Conservation (phyloP, 768 basidiomycete genomes). For the Leccinum obscurum region DNA sequence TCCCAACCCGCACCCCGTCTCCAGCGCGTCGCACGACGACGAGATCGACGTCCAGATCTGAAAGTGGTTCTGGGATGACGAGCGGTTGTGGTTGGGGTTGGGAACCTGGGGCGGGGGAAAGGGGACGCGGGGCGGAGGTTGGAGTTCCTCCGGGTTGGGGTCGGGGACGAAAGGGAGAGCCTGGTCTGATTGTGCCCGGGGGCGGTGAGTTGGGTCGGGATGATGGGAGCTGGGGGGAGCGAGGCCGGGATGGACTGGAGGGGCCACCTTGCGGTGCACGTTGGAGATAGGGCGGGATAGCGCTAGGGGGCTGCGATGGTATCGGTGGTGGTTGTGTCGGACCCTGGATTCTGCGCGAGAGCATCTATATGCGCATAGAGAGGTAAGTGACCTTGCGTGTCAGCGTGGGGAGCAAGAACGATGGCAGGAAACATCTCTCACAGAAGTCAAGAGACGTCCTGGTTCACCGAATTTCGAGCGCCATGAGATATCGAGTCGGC, state of each 20-base stretch:
- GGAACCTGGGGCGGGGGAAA: slow-evolving; percentile 32
- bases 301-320: slow-evolving; percentile 56
- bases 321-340: slow-evolving; percentile 32
- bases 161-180: slow-evolving; percentile 40
- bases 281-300: slow-evolving; percentile 77
- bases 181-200: slow-evolving; percentile 42
- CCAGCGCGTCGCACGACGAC: slow-evolving; percentile 51
- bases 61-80: slow-evolving; percentile 19
- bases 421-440: slow-evolving; percentile 26
- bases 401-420: neutral
- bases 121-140: slow-evolving; percentile 22
- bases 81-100: slow-evolving; percentile 21
- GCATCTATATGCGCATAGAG: slow-evolving; percentile 42
- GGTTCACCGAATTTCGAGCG: slow-evolving; percentile 81
- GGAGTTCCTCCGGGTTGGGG: slow-evolving; percentile 34
- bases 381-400: neutral
- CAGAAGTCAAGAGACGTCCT: slow-evolving; percentile 83
- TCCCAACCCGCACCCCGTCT: slow-evolving; percentile 47
- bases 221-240: slow-evolving; percentile 53
- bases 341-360: slow-evolving; percentile 78
- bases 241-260: slow-evolving; percentile 48
- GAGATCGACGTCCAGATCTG: slow-evolving; percentile 58
- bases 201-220: slow-evolving; percentile 62
- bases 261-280: slow-evolving; percentile 42
- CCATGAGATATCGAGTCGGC: slow-evolving; percentile 90